Evolutionary conservation across 768 basidiomycete genomes (phyloP), one percentile per base, ranked within the genome.

Genomic region (Suillus tomentosus): DNA sequence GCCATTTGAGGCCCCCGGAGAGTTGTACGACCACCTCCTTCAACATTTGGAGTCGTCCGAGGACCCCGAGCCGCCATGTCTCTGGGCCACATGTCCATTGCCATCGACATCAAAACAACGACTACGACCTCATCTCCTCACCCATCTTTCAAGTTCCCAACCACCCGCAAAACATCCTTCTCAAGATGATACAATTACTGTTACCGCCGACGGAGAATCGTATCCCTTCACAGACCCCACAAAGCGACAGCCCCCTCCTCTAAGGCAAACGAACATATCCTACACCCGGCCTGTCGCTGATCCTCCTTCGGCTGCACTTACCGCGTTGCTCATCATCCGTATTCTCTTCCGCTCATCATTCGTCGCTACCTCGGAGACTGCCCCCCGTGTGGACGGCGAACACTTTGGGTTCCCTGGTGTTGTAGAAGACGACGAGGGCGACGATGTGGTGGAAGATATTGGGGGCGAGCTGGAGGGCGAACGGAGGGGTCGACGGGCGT

Each of bases 391-490:
- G 3, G 90, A 92, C 71, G 89, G 85, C 24, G 93, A 96, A 64
- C 91, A 92, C 67, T 96, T 95, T 74, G 95, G 95, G 0, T 93
- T 96, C 74, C 95, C 95, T 6, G 94, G 90, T 0, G 61, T 92
- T 24, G 79, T 92, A 43, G 90, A 93, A 65, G 92, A 91, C 24
- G 82, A 84, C n/a, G 90, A 87, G n/a, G 92, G 89, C 19, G 82
- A 83, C 62, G 39, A 57, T n/a, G 63, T 72, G 22, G 62, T 51
- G 13, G 74, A 76, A 39, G 68, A 72, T 50, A 75, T 75, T 54
- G 67, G 67, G 14, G 79, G 77, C 40, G 90, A 89, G 65, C 78
- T 73, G 60, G 91, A 94, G 72, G 91, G 91, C 10, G 88, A 91
- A 71, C 78, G 84, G 64, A 83, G 82, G 56, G 94, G 93, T 15